These are phyloP conservation scores for Tolypocladium ophioglossoides DNA, from an alignment of 2,329 filamentous ascomycete genomes.

Conservation along the genomic window DNA sequence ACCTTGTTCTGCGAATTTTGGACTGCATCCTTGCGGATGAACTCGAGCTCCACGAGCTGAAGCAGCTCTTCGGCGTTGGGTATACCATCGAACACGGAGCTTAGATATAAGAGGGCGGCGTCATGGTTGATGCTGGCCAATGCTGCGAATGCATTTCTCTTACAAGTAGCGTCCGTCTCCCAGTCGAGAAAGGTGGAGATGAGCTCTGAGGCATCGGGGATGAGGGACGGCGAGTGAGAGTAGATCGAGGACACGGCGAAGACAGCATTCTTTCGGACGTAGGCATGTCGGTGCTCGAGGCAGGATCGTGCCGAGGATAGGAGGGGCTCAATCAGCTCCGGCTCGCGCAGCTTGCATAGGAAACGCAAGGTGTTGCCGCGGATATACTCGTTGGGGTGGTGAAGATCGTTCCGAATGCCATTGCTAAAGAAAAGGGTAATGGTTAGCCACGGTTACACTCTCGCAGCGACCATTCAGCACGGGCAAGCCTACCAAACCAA, in stretches of 20 bases:
- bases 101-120: constrained; percentile 80
- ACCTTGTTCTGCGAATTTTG: constrained; percentile 93
- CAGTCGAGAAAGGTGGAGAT: constrained; percentile 80
- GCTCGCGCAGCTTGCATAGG: constrained; percentile 88
- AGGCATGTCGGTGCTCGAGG: constrained; percentile 91
- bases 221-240: constrained; percentile 80
- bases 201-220: constrained; percentile 90
- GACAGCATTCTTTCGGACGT: constrained; percentile 96
- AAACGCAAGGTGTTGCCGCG: constrained; percentile 97
- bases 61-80: constrained; percentile 89
- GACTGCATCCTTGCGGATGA: constrained; percentile 95
- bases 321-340: constrained; percentile 91
- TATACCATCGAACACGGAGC: constrained; percentile 82
- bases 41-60: constrained; percentile 89
- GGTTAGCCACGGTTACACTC: background rate
- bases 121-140: constrained; percentile 87
- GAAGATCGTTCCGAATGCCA: constrained; percentile 92
- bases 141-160: constrained; percentile 93
- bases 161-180: constrained; percentile 92
- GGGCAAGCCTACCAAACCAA: constrained; percentile 67
- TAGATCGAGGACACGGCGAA: constrained; percentile 91
- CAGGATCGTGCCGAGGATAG: constrained; percentile 86
- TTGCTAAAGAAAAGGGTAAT: constrained; percentile 50
- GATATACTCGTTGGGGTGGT: constrained; percentile 97
- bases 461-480: too few relatives aligned